Base-by-base conservation (phyloP, 192 early-diverging fungal genomes). In the Polychytrium aggregatum region DNA sequence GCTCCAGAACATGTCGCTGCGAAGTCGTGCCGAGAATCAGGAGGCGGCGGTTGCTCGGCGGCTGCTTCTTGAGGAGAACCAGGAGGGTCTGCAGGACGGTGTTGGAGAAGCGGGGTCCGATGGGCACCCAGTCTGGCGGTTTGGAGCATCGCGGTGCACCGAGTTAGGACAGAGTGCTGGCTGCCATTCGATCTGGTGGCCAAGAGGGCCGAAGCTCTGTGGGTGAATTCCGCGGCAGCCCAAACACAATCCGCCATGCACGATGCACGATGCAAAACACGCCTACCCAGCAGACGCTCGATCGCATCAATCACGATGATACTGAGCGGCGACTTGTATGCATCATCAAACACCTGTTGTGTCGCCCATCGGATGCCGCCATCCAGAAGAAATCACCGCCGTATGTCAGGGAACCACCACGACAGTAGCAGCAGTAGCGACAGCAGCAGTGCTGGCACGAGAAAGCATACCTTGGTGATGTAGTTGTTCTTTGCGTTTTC, bases 21-120 rank as follows among this genome's bases (percentile, higher is more conserved):
- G 76, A 85, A 7, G 92, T 90, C 0, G 95, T 98, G 26, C 79
- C 85, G 17, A 98, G 36, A 52, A 98, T 82, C n/a, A 98, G 62
- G n/a, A 98, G 71, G 8, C 65, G 46, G 55, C 70, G 56, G 31
- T 50, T 60, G 44, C 85, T 84, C 28, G 87, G 88, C 29, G 95
- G 95, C 42, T 72, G 74, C 57, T 88, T 90, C 68, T 94, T 94
- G 27, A 98, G 59, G 44, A 98, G 60, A 3, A 98, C 92, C 35
- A 93, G 67, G 37, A 98, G 69, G 0, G 92, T 88, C 59, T 98
- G 95, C 11, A 98, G 64, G 1, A 96, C 79, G 1, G 72, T 62
- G 64, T 95, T 98, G 18, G 92, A 94, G 59, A 98, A 96, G 16
- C 91, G 75, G 27, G 92, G 84, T 28, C 95, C 95, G 62, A 98